Base-by-base conservation (phyloP, 2,329 filamentous ascomycete species). In the Chaetomiaceae sp. region DNA sequence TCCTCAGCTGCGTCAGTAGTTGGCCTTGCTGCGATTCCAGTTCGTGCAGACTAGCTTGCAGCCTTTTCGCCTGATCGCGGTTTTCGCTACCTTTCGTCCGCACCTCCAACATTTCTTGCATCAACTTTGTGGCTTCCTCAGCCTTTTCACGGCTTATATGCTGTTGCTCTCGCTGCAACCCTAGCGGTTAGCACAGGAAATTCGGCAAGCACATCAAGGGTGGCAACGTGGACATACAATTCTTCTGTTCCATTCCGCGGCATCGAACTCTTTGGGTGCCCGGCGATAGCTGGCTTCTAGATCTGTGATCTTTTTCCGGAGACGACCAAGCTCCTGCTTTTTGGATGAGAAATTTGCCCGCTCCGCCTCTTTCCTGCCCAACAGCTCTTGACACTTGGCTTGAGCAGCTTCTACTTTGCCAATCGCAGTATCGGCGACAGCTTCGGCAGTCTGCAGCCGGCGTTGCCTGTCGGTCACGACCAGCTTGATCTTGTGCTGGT, bases 1-100 rank as follows among this genome's bases (percentile, higher is more conserved):
- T 75, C 48, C 74, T 75, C 50, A 99, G 77, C 58, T 86, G 82
- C 44, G 72, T 81, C 51, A 87, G 74, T 60, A 89, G 85, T 63
- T 88, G 86, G 5, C 90, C 91, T 55, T 84, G 77, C 61, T 87
- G 81, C 1, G 89, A 92, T 45, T 89, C 78, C 13, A 96, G 75
- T 16, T 73, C 78, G 21, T 74, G 67, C 20, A 89, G 67, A 14
- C 84, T 78, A 2, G 63, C 60, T 58, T 80, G 58, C 1, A 76
- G 64, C 25, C 71, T 66, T 2, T 63, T 61, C 2, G 71, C 67
- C 6, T 74, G 69, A 0, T 64, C 58, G 38, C 48, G 29, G 9
- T 16, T 47, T 18, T 79, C 68, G 9, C 69, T 66, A 66, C 16
- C 74, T 78, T 53, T 74, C 64, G 1, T 66, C 66, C 20, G 69